Evolutionary conservation across 257 asterid genomes (phyloP).

Genomic region (Paraleonurus japonicus): DNA sequence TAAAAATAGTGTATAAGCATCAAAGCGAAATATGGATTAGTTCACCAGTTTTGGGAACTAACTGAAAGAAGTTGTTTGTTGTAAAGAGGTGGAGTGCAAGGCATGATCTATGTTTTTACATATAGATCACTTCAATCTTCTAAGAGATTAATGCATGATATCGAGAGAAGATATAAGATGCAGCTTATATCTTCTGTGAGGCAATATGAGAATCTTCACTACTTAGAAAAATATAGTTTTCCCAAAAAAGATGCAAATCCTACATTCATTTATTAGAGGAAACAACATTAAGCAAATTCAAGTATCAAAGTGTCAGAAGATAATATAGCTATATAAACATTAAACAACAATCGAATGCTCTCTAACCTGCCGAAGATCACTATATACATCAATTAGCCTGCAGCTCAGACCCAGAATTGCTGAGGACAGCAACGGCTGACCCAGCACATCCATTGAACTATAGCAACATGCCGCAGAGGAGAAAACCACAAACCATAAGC

Average conservation of each 20-base stretch:
- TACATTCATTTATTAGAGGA: slow-evolving; percentile 4
- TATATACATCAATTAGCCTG: slow-evolving; percentile 69
- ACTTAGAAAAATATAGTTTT: not conserved
- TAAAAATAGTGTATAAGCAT: not conserved
- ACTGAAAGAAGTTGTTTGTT: slow-evolving; percentile 1
- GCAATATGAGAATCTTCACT: slow-evolving; percentile 11
- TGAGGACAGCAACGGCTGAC: slow-evolving; percentile 42
- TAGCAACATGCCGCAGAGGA: slow-evolving; percentile 52
- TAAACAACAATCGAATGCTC: slow-evolving; percentile 7
- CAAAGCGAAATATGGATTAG: slow-evolving; percentile 2
- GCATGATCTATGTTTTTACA: not conserved
- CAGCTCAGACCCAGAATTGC: slow-evolving; percentile 64
- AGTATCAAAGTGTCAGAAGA: not conserved
- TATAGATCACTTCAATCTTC: not conserved
- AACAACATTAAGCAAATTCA: not conserved
- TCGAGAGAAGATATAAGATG: not conserved
- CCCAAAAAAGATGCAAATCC: not conserved
- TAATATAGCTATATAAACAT: not conserved
- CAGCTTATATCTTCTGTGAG: slow-evolving; percentile 4
- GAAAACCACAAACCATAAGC: slow-evolving; percentile 64
- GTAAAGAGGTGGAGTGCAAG: slow-evolving; percentile 12
- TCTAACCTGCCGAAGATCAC: slow-evolving; percentile 97
- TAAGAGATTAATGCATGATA: not conserved
- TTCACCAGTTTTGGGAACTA: not conserved
- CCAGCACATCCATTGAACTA: slow-evolving; percentile 41